A percentile compares a stretch with the other conserved stretches of the same genome.
Conservation (phyloP, 331 rosid species). For the Saraca asoca region DNA sequence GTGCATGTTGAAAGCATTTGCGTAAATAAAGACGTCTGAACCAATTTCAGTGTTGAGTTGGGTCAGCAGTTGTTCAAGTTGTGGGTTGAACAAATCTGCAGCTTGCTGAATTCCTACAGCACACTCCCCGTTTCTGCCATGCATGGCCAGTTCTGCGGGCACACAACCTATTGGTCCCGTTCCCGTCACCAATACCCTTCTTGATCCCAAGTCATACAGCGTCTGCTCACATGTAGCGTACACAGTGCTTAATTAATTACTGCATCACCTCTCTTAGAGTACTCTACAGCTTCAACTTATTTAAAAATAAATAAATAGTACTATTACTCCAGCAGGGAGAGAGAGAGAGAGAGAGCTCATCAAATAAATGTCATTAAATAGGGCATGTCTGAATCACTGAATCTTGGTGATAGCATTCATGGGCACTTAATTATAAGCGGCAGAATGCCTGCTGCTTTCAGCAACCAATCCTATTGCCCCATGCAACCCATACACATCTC, state of each 20-base stretch:
- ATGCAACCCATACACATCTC: neutral
- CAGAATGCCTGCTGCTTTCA: too few relatives aligned
- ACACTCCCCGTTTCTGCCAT: conserved; percentile 44
- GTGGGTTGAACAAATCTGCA: conserved; percentile 40
- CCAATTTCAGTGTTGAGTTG: conserved; percentile 38
- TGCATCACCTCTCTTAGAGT: too few relatives aligned
- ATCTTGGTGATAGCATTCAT: too few relatives aligned
- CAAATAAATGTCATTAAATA: too few relatives aligned
- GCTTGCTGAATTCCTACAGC: conserved; percentile 26
- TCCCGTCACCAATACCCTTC: conserved; percentile 39
- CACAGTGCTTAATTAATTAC: neutral
- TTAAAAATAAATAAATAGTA: too few relatives aligned
- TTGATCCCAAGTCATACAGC: conserved; percentile 39
- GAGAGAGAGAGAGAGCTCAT: too few relatives aligned
- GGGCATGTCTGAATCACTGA: too few relatives aligned
- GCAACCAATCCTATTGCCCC: neutral
- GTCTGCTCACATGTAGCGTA: conserved; percentile 17
- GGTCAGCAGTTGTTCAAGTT: conserved; percentile 23
- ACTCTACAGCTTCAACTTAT: too few relatives aligned
- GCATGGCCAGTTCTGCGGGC: conserved; percentile 44
- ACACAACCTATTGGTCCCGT: conserved; percentile 50
- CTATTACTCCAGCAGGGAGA: too few relatives aligned
- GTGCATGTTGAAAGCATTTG: conserved; percentile 40
- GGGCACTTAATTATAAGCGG: neutral
- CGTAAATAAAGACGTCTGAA: conserved; percentile 37